Evolutionary conservation across 345 rosid species (phyloP).

Genomic region (Arabis hirsuta): DNA sequence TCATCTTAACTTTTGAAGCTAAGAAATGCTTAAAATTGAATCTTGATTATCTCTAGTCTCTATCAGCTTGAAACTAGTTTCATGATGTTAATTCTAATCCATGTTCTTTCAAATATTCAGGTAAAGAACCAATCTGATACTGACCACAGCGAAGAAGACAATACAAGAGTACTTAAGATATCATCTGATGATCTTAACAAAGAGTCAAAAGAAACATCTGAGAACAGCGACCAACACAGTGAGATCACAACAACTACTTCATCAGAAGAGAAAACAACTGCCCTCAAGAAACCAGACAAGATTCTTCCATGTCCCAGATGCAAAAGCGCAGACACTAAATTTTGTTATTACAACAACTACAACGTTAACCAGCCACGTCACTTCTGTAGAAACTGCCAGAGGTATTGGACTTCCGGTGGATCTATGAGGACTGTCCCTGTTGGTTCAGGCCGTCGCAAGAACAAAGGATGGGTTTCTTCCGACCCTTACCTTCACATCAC

Average conservation of each 20-base stretch:
- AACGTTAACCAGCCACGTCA: slow-evolving; percentile 86
- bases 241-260: slow-evolving; percentile 49
- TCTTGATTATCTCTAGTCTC: neutral
- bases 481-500: slow-evolving; percentile 34
- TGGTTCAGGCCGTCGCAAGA: slow-evolving; percentile 88
- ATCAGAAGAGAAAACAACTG: slow-evolving; percentile 43
- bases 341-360: slow-evolving; percentile 89
- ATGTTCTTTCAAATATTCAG: slow-evolving; percentile 21
- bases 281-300: slow-evolving; percentile 68
- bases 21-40: neutral
- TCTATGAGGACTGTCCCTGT: slow-evolving; percentile 81
- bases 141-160: slow-evolving; percentile 7
- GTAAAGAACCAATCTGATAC: slow-evolving; percentile 16
- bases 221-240: slow-evolving; percentile 48
- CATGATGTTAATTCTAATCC: slow-evolving; percentile 24
- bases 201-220: slow-evolving; percentile 45
- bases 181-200: slow-evolving; percentile 41
- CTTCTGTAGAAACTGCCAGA: slow-evolving; percentile 82
- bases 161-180: slow-evolving; percentile 11
- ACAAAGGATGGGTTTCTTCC: slow-evolving; percentile 56
- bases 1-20: neutral
- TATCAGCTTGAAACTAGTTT: slow-evolving; percentile 12
- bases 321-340: slow-evolving; percentile 76
- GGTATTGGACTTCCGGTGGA: slow-evolving; percentile 95
- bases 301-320: slow-evolving; percentile 83